A percentile compares a stretch with the other conserved stretches of the same genome.
phyloP scores from a whole-genome alignment of 768 basidiomycete species.

The Cystobasidium tubakii region DNA sequence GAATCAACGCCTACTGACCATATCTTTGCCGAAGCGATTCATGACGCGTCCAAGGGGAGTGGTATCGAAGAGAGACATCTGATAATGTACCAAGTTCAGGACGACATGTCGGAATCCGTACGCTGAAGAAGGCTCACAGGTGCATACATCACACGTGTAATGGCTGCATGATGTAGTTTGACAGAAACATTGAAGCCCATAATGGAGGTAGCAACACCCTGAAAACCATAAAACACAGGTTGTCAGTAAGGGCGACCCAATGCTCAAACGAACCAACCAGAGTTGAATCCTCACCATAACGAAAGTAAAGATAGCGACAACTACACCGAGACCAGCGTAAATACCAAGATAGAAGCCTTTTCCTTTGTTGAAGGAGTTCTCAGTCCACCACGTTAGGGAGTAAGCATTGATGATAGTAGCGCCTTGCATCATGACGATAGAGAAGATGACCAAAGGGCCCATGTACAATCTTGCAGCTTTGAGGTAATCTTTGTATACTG shows the following conservation, averaged over 20 bases:
- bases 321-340: conserved; percentile 50
- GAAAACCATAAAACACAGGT: neutral
- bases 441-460: conserved; percentile 61
- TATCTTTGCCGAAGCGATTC: conserved; percentile 40
- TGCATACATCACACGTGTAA: conserved; percentile 68
- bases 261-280: conserved; percentile 55
- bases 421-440: conserved; percentile 64
- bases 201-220: conserved; percentile 51
- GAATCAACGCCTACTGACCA: neutral
- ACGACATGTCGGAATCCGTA: too few species aligned
- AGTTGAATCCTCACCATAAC: conserved; percentile 52
- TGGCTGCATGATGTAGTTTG: conserved; percentile 61
- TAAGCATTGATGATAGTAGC: conserved; percentile 62
- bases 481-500: conserved; percentile 54
- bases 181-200: conserved; percentile 74
- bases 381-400: conserved; percentile 83
- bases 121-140: conserved; percentile 53
- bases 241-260: neutral
- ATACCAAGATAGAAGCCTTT: conserved; percentile 59
- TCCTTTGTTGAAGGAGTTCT: conserved; percentile 58
- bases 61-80: conserved; percentile 79
- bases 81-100: too few species aligned
- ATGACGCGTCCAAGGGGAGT: conserved; percentile 50
- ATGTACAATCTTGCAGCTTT: conserved; percentile 64
- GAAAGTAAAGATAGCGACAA: conserved; percentile 65